phyloP scores from a whole-genome alignment of 495 filamentous ascomycete species.

The Xylona heveae region DNA sequence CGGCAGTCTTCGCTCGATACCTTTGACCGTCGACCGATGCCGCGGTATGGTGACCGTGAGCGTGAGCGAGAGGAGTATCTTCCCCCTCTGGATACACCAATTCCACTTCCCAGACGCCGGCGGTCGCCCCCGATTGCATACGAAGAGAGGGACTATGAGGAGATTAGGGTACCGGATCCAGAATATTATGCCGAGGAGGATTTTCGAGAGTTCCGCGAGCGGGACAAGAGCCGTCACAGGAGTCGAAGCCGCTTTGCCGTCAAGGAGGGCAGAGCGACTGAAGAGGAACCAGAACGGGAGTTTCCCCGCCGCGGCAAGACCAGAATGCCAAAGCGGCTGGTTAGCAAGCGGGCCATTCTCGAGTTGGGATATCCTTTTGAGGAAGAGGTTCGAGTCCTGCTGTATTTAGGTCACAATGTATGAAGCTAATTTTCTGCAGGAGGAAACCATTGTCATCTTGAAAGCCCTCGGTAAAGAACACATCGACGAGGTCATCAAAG shows the following conservation, averaged over 20 bases:
- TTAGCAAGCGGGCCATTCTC: slow-evolving; percentile 55
- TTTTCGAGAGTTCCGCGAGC: slow-evolving; percentile 34
- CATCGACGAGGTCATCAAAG: slow-evolving; percentile 68
- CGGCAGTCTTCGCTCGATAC: slow-evolving; percentile 51
- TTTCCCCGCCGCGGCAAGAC: slow-evolving; percentile 78
- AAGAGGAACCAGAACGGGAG: slow-evolving; percentile 27
- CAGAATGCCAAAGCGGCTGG: slow-evolving; percentile 53
- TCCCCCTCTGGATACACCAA: slow-evolving; percentile 25
- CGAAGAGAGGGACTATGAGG: slow-evolving; percentile 32
- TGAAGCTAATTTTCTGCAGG: slow-evolving; percentile 26
- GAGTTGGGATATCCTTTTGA: slow-evolving; percentile 71
- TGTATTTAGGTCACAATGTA: slow-evolving; percentile 3
- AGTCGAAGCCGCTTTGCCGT: slow-evolving; percentile 21
- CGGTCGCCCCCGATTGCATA: slow-evolving; percentile 22
- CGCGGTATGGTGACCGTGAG: slow-evolving; percentile 23
- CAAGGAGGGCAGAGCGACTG: slow-evolving; percentile 2
- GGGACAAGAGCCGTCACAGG: slow-evolving; percentile 18
- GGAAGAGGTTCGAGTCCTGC: slow-evolving; percentile 41
- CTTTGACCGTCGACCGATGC: slow-evolving; percentile 42
- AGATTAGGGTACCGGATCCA: slow-evolving; percentile 46
- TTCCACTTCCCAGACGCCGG: slow-evolving; percentile 27
- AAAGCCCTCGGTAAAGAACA: slow-evolving; percentile 70
- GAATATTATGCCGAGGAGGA: slow-evolving; percentile 48
- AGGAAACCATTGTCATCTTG: slow-evolving; percentile 53
- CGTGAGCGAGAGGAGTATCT: slow-evolving; percentile 24